phyloP scores from a whole-genome alignment of 2,329 filamentous ascomycete species.

The Periconia digitata region DNA sequence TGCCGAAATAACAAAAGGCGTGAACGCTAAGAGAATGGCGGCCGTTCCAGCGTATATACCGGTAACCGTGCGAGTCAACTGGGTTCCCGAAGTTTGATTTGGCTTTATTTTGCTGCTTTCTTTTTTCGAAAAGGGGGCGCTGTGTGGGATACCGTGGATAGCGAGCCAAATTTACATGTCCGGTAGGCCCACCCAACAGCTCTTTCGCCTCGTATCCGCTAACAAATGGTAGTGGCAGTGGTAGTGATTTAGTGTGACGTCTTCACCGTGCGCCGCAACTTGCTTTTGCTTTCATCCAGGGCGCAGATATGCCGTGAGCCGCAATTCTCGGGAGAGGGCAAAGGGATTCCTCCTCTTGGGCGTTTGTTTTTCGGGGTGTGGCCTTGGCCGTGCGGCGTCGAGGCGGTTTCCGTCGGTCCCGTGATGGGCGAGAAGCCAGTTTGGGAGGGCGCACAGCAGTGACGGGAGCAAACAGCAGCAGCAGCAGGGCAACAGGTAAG shows the following conservation, averaged over 20 bases:
- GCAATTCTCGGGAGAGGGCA: no score
- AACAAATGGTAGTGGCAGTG: no score
- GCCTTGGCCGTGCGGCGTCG: background rate
- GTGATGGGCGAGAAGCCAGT: no score
- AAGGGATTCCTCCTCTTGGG: no score
- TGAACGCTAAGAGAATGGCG: background rate
- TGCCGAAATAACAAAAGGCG: background rate
- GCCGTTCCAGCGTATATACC: no score
- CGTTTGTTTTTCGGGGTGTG: background rate
- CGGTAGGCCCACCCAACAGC: background rate
- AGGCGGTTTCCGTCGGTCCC: background rate
- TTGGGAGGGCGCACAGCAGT: no score
- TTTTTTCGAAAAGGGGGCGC: background rate
- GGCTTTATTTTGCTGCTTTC: background rate
- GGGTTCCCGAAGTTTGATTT: background rate
- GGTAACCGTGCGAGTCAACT: no score
- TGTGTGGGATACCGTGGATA: background rate
- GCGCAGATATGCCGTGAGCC: no score
- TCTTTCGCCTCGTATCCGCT: background rate
- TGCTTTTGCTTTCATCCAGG: no score
- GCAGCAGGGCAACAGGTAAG: background rate
- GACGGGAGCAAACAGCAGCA: background rate
- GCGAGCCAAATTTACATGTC: background rate
- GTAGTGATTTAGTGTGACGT: no score
- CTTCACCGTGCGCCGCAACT: no score